Conservation (phyloP, 352 stramenopile species). For the Globisporangium camurandrum region DNA sequence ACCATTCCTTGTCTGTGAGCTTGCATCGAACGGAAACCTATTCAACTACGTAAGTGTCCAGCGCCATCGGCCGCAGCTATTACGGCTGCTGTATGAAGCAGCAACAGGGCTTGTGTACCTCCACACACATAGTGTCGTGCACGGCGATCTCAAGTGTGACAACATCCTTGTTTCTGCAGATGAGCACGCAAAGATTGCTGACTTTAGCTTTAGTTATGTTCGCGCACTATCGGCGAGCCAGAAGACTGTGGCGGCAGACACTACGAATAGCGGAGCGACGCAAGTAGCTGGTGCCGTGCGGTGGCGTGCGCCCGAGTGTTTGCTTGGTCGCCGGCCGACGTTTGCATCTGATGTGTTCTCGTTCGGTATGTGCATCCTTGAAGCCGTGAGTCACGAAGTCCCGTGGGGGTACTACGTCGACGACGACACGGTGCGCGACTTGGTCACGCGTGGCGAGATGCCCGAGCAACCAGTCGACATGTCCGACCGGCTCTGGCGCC, state of each 20-base stretch:
- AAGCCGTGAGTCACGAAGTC: neutral
- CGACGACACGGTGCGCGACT: neutral
- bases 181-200: neutral
- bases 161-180: neutral
- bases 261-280: neutral
- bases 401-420: neutral
- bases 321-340: neutral
- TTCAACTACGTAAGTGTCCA: neutral
- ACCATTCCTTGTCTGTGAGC: neutral
- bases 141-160: neutral
- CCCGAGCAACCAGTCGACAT: neutral
- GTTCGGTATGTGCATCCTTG: too few relatives aligned
- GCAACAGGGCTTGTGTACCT: neutral
- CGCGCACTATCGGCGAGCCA: neutral
- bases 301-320: neutral
- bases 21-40: neutral
- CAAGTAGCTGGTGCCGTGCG: neutral
- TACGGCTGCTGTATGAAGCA: neutral
- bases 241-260: neutral
- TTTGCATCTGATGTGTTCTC: too few relatives aligned
- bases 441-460: neutral
- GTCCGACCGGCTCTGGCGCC: neutral
- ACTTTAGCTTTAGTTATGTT: neutral
- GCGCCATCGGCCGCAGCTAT: neutral
- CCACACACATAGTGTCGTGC: neutral